These are phyloP conservation scores for Colletotrichum viniferum DNA, from an alignment of 2,329 filamentous ascomycete genomes.

Conservation along the genomic window DNA sequence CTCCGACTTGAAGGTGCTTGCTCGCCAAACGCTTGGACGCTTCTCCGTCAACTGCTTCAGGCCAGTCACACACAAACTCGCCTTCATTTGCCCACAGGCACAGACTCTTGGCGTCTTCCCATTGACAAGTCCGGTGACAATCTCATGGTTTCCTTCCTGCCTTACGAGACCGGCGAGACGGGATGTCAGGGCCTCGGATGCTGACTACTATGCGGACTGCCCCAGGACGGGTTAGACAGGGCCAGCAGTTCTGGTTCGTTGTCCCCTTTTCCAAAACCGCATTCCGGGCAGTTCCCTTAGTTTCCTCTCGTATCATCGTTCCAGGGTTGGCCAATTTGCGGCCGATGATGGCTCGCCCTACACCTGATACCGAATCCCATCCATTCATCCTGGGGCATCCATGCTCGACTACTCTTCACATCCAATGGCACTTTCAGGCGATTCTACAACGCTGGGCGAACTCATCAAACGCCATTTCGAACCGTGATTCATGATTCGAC, in stretches of 20 bases:
- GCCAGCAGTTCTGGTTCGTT: neutral
- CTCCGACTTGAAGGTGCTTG: neutral
- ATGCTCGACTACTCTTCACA: neutral
- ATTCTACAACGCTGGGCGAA: neutral
- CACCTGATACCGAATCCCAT: neutral
- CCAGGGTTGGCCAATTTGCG: neutral
- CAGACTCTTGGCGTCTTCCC: neutral
- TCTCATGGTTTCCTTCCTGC: neutral
- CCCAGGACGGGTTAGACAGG: neutral
- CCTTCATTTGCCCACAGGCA: neutral
- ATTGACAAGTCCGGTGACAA: neutral
- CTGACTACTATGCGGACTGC: neutral
- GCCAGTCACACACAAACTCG: neutral
- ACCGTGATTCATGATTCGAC: neutral
- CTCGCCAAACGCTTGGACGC: neutral
- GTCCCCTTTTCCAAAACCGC: neutral
- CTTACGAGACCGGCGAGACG: conserved; percentile 12
- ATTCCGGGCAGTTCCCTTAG: neutral
- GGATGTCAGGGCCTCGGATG: conserved; percentile 19
- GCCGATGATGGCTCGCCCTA: neutral
- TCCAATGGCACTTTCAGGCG: neutral
- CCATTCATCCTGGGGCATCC: neutral
- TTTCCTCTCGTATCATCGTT: neutral
- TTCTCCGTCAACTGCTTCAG: conserved; percentile 1
- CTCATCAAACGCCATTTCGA: neutral